Evolutionary conservation across 2,329 filamentous ascomycete genomes (phyloP).

Genomic region (Stemphylium beticola): DNA sequence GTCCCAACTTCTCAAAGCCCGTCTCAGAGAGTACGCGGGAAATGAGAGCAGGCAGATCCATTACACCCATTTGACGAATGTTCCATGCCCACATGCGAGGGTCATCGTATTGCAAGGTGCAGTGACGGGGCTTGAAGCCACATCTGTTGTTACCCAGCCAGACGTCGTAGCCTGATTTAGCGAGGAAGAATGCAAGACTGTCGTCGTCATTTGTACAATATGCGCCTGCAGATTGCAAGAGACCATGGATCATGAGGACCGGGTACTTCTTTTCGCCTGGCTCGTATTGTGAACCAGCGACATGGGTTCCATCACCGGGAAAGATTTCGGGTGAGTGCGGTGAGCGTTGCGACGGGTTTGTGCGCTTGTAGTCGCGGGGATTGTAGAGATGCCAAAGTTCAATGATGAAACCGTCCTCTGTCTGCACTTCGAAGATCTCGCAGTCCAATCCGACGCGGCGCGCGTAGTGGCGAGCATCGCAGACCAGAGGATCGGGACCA

Average conservation of each 20-base stretch:
- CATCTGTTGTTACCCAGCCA: slow-evolving; percentile 96
- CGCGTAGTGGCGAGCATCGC: slow-evolving; percentile 85
- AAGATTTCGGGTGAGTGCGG: slow-evolving; percentile 70
- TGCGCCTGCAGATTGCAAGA: slow-evolving; percentile 85
- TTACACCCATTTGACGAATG: slow-evolving; percentile 88
- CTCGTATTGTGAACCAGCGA: slow-evolving; percentile 35
- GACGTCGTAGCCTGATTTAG: slow-evolving; percentile 90
- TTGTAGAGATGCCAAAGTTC: slow-evolving; percentile 90
- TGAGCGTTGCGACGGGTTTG: slow-evolving; percentile 57
- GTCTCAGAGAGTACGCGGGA: slow-evolving; percentile 83
- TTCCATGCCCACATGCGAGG: slow-evolving; percentile 96
- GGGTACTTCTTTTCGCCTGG: slow-evolving; percentile 71
- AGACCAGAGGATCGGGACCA: slow-evolving; percentile 77
- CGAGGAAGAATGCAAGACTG: slow-evolving; percentile 88
- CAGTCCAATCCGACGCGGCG: slow-evolving; percentile 84
- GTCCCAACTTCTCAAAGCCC: slow-evolving; percentile 78
- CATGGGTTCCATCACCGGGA: slow-evolving; percentile 42
- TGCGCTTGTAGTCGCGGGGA: slow-evolving; percentile 71
- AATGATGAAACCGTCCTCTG: slow-evolving; percentile 92
- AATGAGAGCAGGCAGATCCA: slow-evolving; percentile 82
- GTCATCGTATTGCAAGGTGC: slow-evolving; percentile 71
- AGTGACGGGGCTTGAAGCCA: slow-evolving; percentile 80
- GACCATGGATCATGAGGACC: slow-evolving; percentile 83
- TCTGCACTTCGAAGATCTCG: slow-evolving; percentile 83
- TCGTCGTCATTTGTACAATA: slow-evolving; percentile 91